phyloP scores from a whole-genome alignment of 495 filamentous ascomycete genomes.

The Tuber calosporum region DNA sequence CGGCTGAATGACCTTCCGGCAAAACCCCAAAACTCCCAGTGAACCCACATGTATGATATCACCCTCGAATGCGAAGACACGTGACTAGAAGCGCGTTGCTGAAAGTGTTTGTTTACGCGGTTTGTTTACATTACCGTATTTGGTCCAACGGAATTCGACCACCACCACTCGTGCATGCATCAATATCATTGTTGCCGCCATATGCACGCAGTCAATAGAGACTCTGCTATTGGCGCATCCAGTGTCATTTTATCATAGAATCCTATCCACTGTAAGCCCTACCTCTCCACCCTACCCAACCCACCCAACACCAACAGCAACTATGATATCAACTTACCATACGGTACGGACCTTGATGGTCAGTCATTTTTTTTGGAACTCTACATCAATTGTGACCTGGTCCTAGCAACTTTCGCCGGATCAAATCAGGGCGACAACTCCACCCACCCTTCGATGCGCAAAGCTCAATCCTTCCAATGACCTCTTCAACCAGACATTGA shows the following conservation, averaged over 20 bases:
- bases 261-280: background rate
- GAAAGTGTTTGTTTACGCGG: background rate
- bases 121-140: constrained; percentile 1
- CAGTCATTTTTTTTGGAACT: background rate
- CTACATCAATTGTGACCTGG: background rate
- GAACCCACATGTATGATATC: background rate
- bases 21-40: background rate
- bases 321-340: too few species aligned
- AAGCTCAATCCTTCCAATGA: background rate
- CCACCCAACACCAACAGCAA: background rate
- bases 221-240: too few species aligned
- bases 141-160: background rate
- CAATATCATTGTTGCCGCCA: background rate
- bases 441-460: background rate
- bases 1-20: too few species aligned
- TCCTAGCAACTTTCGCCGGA: background rate
- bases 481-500: background rate
- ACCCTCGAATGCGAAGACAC: background rate
- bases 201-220: background rate
- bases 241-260: too few species aligned
- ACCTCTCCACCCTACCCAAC: background rate
- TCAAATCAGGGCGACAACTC: background rate
- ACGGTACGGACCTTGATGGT: background rate
- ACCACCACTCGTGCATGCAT: background rate
- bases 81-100: background rate